phyloP scores from a whole-genome alignment of 2,329 filamentous ascomycete species.

The Rhynchosporium graminicola region DNA sequence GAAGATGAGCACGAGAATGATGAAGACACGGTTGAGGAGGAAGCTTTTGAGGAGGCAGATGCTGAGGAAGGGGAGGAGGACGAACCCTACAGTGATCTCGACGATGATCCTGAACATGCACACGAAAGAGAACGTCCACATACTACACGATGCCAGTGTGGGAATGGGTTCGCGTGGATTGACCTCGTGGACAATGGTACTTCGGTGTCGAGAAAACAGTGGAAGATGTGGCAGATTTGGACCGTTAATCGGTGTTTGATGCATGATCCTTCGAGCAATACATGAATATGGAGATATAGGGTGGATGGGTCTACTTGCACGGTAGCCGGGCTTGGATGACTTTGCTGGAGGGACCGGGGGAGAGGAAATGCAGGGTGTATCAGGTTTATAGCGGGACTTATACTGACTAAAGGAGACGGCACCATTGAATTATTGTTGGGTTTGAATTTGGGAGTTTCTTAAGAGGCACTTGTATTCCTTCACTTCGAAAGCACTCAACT shows the following conservation, averaged over 20 bases:
- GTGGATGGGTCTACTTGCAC: neutral
- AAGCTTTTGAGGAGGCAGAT: neutral
- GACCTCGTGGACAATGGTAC: slow-evolving; percentile 51
- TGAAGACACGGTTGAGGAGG: slow-evolving; percentile 35
- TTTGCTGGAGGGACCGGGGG: too few species aligned
- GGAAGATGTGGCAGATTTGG: slow-evolving; percentile 59
- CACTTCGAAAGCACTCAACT: too few species aligned
- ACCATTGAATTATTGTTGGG: slow-evolving; percentile 17
- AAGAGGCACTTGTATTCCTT: too few species aligned
- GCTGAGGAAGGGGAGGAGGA: slow-evolving; percentile 18
- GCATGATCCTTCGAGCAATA: slow-evolving; percentile 24
- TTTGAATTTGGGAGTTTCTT: too few species aligned
- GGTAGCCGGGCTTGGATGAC: too few species aligned
- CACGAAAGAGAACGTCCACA: neutral
- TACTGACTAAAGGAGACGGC: slow-evolving; percentile 44
- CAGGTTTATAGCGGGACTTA: too few species aligned
- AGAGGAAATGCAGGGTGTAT: too few species aligned
- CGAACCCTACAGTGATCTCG: slow-evolving; percentile 19
- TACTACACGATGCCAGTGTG: slow-evolving; percentile 10
- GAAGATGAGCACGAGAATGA: slow-evolving; percentile 35
- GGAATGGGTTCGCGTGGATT: slow-evolving; percentile 23
- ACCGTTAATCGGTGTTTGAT: slow-evolving; percentile 48
- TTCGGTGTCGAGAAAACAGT: slow-evolving; percentile 48
- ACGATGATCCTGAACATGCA: slow-evolving; percentile 19
- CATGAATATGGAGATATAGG: slow-evolving; percentile 21